Base-by-base conservation (phyloP, 495 filamentous ascomycete species). In the Aspergillus avenaceus region DNA sequence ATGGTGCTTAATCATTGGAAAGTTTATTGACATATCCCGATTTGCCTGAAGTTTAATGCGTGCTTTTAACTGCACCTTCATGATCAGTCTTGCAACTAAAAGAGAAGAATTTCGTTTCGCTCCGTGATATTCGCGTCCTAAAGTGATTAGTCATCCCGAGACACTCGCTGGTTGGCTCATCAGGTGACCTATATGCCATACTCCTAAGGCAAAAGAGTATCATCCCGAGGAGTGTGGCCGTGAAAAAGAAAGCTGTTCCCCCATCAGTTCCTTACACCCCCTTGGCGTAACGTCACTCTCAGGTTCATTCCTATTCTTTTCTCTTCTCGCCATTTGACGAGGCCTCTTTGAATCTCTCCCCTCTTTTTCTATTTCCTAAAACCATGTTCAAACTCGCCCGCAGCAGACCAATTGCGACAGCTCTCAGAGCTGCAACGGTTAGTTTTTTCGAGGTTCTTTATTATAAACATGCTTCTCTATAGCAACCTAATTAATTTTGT, bases 381-480 rank as follows among this genome's bases (percentile, higher is more conserved):
- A 74, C 54, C 53, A 91, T 91, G 87, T 89, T 87, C 71, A 88
- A 82, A 71, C 75, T 90, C 60, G 80, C 82, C 56, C 79, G 84
- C 68, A 77, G 83, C 71, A 76, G 79, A 73, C 81, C 84, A 60
- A 69, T 88, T 60, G 75, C 78, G 57, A 75, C 83, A 62, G 85
- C 84, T 63, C 64, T 88, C 57, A 84, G 77, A 62, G 74, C 82
- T 67, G 73, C 73, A 58, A 79, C 77, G 67, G 86, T 88, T 69
- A 64, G 74, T 44, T 54, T 43, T 53, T 50, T 37, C 29, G 24
- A 45, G 40, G 45, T 51, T 47, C 43, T 25, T 24, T 55, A 54
- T 58, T n/a, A 23, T 31, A 9, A 26, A 18, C 26, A 24, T 11
- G 22, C n/a, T n/a, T n/a, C n/a, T 41, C 25, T 52, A 18, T 13